These are phyloP conservation scores for Vitis riparia DNA, from an alignment of 164 flowering plant genomes.

Conservation along the genomic window DNA sequence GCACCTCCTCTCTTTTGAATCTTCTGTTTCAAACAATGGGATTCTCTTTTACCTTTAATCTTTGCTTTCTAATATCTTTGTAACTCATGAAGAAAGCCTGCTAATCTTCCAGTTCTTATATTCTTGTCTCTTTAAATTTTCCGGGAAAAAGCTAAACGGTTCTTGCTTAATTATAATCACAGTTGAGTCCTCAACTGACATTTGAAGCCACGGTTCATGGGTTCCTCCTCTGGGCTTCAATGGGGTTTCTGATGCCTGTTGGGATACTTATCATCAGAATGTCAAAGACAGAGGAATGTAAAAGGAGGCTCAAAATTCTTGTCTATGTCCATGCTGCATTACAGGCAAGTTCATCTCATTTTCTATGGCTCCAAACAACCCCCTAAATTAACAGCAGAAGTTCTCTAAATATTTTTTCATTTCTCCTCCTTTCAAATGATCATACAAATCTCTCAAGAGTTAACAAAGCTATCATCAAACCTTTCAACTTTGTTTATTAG, in stretches of 20 bases:
- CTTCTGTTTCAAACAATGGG: too few relatives aligned
- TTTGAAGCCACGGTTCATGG: constrained; percentile 48
- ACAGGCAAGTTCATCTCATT: constrained; percentile 30
- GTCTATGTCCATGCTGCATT: constrained; percentile 38
- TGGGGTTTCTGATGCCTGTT: constrained; percentile 57
- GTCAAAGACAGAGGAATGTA: constrained; percentile 31
- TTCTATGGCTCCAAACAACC: too few relatives aligned
- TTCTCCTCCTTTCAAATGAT: background rate
- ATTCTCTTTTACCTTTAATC: too few relatives aligned
- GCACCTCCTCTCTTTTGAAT: background rate
- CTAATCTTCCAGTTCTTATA: too few relatives aligned
- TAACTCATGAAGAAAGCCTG: too few relatives aligned
- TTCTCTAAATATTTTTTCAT: background rate
- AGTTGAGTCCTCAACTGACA: constrained; percentile 30
- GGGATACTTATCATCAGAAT: constrained; percentile 48
- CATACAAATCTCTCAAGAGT: constrained; percentile 6
- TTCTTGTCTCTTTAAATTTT: background rate
- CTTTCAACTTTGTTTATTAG: constrained; percentile 10
- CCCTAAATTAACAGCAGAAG: too few relatives aligned
- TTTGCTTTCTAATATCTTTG: too few relatives aligned
- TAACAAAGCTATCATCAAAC: constrained; percentile 4
- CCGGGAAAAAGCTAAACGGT: background rate
- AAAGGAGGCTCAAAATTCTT: constrained; percentile 31
- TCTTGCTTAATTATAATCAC: background rate
- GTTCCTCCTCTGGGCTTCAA: constrained; percentile 53